Evolutionary conservation across 202 grass and related monocot species (phyloP).

Genomic region (Hordeum pubiflorum): DNA sequence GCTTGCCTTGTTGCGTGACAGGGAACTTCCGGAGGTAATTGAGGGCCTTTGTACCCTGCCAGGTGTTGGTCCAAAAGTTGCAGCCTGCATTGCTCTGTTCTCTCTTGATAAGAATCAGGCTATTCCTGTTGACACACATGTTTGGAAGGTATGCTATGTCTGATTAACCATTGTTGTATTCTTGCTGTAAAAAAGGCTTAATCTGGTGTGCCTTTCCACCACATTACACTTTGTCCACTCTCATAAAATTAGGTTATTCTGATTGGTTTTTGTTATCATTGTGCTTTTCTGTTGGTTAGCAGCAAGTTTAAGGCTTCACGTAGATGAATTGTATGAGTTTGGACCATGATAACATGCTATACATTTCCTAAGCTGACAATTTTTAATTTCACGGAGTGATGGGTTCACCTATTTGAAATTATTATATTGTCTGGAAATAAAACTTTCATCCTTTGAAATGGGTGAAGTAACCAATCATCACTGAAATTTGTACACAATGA

Average conservation of each 20-base stretch:
- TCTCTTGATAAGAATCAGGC: constrained; percentile 91
- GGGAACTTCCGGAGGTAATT: constrained; percentile 59
- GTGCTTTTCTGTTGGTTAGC: not conserved
- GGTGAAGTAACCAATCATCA: not conserved
- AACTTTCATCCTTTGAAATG: not conserved
- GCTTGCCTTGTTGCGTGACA: constrained; percentile 60
- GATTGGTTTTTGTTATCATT: not conserved
- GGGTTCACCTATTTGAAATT: not conserved
- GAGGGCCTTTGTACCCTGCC: constrained; percentile 78
- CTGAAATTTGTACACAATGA: not conserved
- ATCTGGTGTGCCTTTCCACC: not conserved
- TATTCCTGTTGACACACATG: constrained; percentile 93
- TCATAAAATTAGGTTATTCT: not conserved
- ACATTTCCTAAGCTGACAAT: not conserved
- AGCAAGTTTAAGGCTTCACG: not conserved
- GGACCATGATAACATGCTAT: not conserved
- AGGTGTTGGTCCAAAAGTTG: constrained; percentile 87
- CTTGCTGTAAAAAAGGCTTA: not conserved
- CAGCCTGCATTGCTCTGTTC: constrained; percentile 87
- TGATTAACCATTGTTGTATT: not conserved
- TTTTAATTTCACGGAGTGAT: not conserved
- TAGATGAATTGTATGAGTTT: not conserved
- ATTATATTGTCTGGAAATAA: not conserved
- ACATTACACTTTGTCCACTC: not conserved
- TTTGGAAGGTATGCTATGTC: constrained; percentile 64